Percentiles rank a stretch among this genome's conserved stretches.
Evolutionary conservation across 139 green algal genomes (phyloP).

Genomic region (Medakamo hakoo): DNA sequence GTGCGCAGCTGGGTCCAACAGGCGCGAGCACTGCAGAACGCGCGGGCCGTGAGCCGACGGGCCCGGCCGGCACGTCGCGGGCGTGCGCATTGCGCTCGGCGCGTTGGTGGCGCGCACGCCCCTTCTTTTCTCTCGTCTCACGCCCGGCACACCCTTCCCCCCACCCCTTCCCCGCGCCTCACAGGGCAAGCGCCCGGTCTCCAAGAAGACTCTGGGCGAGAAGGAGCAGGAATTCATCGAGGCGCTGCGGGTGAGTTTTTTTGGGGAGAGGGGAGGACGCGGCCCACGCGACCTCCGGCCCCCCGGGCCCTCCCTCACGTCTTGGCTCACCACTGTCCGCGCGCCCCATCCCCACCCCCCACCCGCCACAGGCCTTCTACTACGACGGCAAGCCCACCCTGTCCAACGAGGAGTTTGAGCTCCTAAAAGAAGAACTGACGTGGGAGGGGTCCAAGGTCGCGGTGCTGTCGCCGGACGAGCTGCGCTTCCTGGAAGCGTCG

Average conservation of each 20-base stretch:
- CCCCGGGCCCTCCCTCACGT: neutral
- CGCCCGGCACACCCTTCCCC: too few relatives aligned
- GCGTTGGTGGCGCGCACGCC: too few relatives aligned
- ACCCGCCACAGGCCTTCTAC: slow-evolving; percentile 35
- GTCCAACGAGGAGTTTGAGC: slow-evolving; percentile 65
- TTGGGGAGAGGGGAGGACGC: neutral
- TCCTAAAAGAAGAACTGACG: slow-evolving; percentile 75
- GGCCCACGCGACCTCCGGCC: neutral
- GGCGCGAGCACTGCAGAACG: too few relatives aligned
- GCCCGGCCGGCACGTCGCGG: too few relatives aligned
- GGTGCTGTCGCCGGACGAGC: slow-evolving; percentile 42
- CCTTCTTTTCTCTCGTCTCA: too few relatives aligned
- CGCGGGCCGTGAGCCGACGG: too few relatives aligned
- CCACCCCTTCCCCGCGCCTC: neutral
- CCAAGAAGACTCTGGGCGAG: slow-evolving; percentile 44
- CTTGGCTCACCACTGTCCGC: slow-evolving; percentile 1
- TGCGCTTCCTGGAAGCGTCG: slow-evolving; percentile 69
- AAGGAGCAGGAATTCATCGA: slow-evolving; percentile 75
- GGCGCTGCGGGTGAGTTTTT: slow-evolving; percentile 32
- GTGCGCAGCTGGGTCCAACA: neutral
- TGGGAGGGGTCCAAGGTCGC: slow-evolving; percentile 66
- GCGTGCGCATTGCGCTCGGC: too few relatives aligned
- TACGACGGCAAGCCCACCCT: slow-evolving; percentile 55
- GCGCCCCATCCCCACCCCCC: too few relatives aligned
- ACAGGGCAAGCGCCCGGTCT: slow-evolving; percentile 8